Conservation (phyloP, 2,329 filamentous ascomycete species). For the Nemania bipapillata region DNA sequence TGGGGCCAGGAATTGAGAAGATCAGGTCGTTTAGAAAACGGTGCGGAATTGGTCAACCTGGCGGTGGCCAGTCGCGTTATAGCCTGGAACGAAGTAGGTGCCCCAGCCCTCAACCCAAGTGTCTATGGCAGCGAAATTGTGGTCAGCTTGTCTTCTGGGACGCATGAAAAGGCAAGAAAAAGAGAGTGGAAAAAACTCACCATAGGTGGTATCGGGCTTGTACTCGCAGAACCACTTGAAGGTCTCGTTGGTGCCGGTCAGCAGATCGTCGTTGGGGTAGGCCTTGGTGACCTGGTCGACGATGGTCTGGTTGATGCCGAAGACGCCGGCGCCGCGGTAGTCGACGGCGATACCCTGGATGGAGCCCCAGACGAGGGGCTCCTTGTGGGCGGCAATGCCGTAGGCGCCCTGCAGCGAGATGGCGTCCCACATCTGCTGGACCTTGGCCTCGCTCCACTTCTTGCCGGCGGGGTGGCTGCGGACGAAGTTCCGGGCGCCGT, state of each 20-base stretch:
- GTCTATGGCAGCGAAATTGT: slow-evolving; percentile 20
- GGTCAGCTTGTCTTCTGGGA: neutral
- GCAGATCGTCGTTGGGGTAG: slow-evolving; percentile 35
- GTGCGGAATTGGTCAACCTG: slow-evolving; percentile 34
- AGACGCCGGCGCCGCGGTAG: slow-evolving; percentile 25
- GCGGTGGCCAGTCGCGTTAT: slow-evolving; percentile 35
- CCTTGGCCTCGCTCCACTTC: slow-evolving; percentile 30
- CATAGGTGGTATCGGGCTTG: slow-evolving; percentile 39
- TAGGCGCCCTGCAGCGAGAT: slow-evolving; percentile 35
- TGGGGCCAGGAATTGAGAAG: neutral
- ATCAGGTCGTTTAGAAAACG: slow-evolving; percentile 21
- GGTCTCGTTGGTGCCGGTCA: slow-evolving; percentile 38
- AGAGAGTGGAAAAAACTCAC: slow-evolving; percentile 20
- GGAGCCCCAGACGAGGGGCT: slow-evolving; percentile 33
- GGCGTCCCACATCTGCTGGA: slow-evolving; percentile 37
- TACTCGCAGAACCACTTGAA: slow-evolving; percentile 40
- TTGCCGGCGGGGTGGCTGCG: slow-evolving; percentile 31
- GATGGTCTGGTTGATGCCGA: slow-evolving; percentile 36
- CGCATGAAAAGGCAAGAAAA: too few species aligned
- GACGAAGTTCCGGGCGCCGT: slow-evolving; percentile 31
- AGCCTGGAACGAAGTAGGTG: slow-evolving; percentile 33
- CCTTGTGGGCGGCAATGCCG: slow-evolving; percentile 32
- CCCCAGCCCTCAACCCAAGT: slow-evolving; percentile 37
- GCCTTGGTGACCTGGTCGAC: slow-evolving; percentile 30
- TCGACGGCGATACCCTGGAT: slow-evolving; percentile 35